Base-by-base conservation (phyloP, 2,329 filamentous ascomycete genomes). In the Rosellinia necatrix region DNA sequence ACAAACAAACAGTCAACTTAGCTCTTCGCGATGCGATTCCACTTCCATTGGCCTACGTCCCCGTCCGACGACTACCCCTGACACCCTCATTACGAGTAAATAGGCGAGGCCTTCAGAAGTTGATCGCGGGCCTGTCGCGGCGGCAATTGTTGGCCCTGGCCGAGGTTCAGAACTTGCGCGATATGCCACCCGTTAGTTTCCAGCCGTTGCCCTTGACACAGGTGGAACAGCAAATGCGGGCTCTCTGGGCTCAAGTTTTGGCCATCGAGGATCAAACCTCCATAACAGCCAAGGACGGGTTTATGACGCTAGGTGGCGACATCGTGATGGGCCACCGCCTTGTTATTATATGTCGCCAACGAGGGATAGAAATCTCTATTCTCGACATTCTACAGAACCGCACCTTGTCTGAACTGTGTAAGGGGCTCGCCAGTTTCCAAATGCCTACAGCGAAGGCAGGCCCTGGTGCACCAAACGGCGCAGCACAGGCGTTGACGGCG, bases 51-150 rank as follows among this genome's bases (percentile, higher is more conserved):
- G 71, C 77, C 2, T 82, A 78, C 44, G 72, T 84, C 2, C 80
- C 81, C 0, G 68, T 83, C 19, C 73, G 72, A 41, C 65, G 72
- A 9, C 72, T 83, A 17, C 81, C 81, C 0, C 64, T 82, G 19
- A 81, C 79, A 0, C 71, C 75, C 0, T 79, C 78, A 0, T 71
- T 82, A 49, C 80, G 83, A 61, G 73, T 82, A 35, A 77, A 82
- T 60, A 73, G 78, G 1, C 70, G 74, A 15, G 76, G 75, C 49
- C 72, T 83, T 6, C 76, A 78, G 53, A 76, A 74, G 58, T 72
- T 77, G 56, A 76, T 77, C 24, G 63, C 73, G 0, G 72, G 73
- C 0, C 57, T 81, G 8, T 75, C 76, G 0, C 73, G 73, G 4
- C 69, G 75, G 2, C 74, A 81, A 54, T 70, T 83, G 1, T 53